Percentiles rank a stretch among this genome's conserved stretches.
Conservation (phyloP, 441 rosid species). For the Bocquillonia castaneifolia region DNA sequence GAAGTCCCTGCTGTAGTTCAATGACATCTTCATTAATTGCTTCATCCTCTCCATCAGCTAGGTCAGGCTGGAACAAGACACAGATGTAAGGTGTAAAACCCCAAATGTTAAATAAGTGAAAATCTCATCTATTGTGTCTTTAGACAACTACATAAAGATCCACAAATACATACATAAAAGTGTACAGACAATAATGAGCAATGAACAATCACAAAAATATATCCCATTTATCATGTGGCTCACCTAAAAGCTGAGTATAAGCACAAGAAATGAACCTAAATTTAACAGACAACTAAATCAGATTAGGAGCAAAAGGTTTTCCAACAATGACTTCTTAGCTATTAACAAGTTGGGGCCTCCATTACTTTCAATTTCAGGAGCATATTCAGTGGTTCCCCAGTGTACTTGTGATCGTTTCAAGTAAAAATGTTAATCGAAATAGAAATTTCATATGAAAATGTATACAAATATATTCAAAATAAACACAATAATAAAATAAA, state of each 20-base stretch:
- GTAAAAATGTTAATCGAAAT: too few species aligned
- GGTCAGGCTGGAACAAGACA: slow-evolving; percentile 51
- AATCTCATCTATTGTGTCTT: background rate
- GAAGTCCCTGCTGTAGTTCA: slow-evolving; percentile 38
- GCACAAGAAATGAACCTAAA: background rate
- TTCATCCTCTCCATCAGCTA: slow-evolving; percentile 56
- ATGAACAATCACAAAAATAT: background rate
- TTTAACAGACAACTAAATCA: background rate
- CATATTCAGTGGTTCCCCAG: too few species aligned
- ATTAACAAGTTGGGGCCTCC: background rate
- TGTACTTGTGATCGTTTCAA: too few species aligned
- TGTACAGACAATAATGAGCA: background rate
- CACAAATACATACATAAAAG: background rate
- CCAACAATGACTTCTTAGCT: background rate
- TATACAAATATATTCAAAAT: too few species aligned
- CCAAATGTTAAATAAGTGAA: background rate
- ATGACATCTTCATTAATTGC: slow-evolving; percentile 37
- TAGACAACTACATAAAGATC: background rate
- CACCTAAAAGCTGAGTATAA: background rate
- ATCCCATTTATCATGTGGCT: background rate
- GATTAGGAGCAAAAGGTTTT: background rate
- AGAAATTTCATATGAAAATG: too few species aligned
- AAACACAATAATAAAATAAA: too few species aligned
- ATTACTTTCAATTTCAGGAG: background rate
- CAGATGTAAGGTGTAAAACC: background rate